phyloP scores from a whole-genome alignment of 75 land plant genomes.

The Pseudotsuga menziesii region DNA sequence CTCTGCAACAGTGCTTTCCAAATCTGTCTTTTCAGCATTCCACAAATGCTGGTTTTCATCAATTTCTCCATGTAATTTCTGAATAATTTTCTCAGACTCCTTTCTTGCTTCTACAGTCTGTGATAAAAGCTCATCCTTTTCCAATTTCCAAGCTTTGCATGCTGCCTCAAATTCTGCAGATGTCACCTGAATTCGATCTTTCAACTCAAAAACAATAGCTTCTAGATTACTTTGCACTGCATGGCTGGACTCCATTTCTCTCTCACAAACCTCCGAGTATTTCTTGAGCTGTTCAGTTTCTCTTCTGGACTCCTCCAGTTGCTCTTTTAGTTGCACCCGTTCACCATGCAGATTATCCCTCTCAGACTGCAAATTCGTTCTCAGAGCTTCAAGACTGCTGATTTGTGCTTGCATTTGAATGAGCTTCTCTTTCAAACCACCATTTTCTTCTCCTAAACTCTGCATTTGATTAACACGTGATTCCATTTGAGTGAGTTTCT shows the following conservation, averaged over 20 bases:
- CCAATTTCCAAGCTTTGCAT: not conserved
- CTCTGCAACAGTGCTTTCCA: too few species aligned
- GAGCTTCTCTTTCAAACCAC: too few species aligned
- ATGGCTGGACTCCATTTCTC: not conserved
- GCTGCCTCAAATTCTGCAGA: not conserved
- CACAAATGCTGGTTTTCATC: not conserved
- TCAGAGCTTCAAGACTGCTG: too few species aligned
- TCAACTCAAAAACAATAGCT: not conserved
- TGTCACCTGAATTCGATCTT: not conserved
- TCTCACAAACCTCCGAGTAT: not conserved
- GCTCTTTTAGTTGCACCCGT: too few species aligned
- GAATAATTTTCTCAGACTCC: not conserved
- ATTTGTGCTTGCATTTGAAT: too few species aligned
- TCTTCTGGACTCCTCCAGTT: too few species aligned
- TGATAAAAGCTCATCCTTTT: constrained; percentile 1
- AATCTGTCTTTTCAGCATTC: not conserved
- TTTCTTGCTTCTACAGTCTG: not conserved
- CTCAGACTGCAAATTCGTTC: too few species aligned
- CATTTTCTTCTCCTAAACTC: too few species aligned
- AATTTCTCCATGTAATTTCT: not conserved
- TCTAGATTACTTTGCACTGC: not conserved
- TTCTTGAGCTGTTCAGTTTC: too few species aligned
- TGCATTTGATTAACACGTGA: too few species aligned
- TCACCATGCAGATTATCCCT: too few species aligned
- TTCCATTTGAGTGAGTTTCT: too few species aligned